phyloP scores from a whole-genome alignment of 140 eudicot genomes.

The Ambrosia hybrid region DNA sequence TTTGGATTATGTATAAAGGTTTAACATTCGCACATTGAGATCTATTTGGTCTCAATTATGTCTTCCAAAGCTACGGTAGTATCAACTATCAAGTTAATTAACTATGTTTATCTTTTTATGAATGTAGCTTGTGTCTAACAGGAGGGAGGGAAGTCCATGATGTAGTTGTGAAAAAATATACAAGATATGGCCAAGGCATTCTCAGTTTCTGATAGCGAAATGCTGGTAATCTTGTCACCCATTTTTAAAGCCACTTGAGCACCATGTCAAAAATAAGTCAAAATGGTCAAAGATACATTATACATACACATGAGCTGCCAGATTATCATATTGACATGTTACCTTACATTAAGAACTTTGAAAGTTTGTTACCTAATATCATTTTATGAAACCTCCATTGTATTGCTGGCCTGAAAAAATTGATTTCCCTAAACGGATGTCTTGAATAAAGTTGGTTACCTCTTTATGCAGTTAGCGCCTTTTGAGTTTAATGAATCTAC shows the following conservation, averaged over 20 bases:
- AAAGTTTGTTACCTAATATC: not conserved
- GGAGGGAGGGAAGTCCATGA: slow-evolving; percentile 72
- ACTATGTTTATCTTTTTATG: slow-evolving; percentile 17
- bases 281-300: not conserved
- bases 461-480: not conserved
- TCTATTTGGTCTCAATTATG: too few species aligned
- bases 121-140: slow-evolving; percentile 63
- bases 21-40: too few species aligned
- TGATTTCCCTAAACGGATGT: slow-evolving; percentile 10
- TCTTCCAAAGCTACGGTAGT: too few species aligned
- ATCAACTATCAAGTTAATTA: not conserved
- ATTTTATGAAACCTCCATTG: not conserved
- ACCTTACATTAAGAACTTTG: not conserved
- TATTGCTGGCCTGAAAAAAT: not conserved
- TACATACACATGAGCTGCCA: not conserved
- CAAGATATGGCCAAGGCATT: slow-evolving; percentile 59
- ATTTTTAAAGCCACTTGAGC: not conserved
- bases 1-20: too few species aligned
- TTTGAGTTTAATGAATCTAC: not conserved
- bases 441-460: not conserved
- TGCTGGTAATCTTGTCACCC: slow-evolving; percentile 51
- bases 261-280: not conserved
- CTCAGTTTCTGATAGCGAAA: slow-evolving; percentile 67
- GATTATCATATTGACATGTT: not conserved
- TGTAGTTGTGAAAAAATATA: slow-evolving; percentile 45